Evolutionary conservation across 345 rosid species (phyloP), one percentile per base, ranked within the genome.

Genomic region (Pelargonium nanum): DNA sequence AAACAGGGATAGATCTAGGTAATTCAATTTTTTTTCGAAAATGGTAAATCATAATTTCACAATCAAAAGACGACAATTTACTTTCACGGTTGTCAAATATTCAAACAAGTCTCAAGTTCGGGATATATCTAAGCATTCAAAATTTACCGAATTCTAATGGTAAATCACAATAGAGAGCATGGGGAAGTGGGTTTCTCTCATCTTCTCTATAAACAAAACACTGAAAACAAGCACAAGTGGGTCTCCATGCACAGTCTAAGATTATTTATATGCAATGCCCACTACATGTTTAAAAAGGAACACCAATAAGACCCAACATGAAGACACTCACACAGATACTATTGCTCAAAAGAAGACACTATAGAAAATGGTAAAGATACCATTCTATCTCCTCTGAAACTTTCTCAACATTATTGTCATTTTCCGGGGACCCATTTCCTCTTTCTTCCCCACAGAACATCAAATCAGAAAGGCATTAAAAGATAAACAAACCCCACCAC

Each of bases 401-500:
- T 62, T 72, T 69, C 23, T 66, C 58, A 73, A 61, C 72, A 78
- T 76, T 82, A 85, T 76, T 78, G 75, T 57, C 70, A 75, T 34
- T 62, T 62, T 70, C 45, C 4, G 54, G 67, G 80, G 73, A 13
- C 76, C 80, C 77, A 60, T 59, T n/a, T 32, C 52, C 34, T 19
- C 26, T 19, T 28, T 66, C 57, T 16, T 24, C 68, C 65, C 65
- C 66, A 66, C 53, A 53, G 62, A 24, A 48, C 76, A 73, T 40
- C 24, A 59, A 70, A 68, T 70, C 71, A 68, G 23, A 65, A 60
- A 60, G 67, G 55, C 23, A 25, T 51, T 55, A 64, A 32, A 65
- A 21, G 59, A 51, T 61, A 67, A 54, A 58, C 62, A 20, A 59
- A 57, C 70, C 74, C 80, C 54, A 62, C 75, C 80, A 76, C 71